Conservation (phyloP, 2,329 filamentous ascomycete genomes). For the Esteya vermicola region DNA sequence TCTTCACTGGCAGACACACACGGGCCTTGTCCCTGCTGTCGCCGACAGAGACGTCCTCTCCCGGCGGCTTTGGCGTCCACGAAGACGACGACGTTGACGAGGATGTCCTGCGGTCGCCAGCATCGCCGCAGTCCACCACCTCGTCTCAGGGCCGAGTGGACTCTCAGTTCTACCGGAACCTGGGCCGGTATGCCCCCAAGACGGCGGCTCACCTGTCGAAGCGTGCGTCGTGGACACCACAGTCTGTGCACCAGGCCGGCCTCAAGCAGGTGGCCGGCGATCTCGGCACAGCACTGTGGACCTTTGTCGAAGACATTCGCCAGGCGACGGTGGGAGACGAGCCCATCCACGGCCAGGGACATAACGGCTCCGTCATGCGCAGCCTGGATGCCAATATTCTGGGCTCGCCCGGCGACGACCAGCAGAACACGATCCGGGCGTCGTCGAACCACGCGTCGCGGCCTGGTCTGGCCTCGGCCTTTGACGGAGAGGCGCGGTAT, state of each 20-base stretch:
- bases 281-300: conserved; percentile 79
- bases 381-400: conserved; percentile 20
- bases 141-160: no score
- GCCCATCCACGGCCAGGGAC: conserved; percentile 49
- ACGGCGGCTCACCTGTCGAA: conserved; percentile 29
- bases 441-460: conserved; percentile 20
- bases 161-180: conserved; percentile 15
- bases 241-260: conserved; percentile 28
- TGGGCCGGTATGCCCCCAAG: conserved; percentile 16
- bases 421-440: conserved; percentile 32
- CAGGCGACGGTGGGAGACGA: conserved; percentile 96
- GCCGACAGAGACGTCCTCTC: conserved; percentile 31
- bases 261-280: conserved; percentile 77
- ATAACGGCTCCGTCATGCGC: conserved; percentile 12
- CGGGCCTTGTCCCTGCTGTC: conserved; percentile 68
- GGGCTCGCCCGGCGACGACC: conserved; percentile 8
- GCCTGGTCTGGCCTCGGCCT: conserved; percentile 26
- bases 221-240: conserved; percentile 46
- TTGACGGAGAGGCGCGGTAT: conserved; percentile 18
- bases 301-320: conserved; percentile 86
- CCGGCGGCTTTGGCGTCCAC: conserved; percentile 26
- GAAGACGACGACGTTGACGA: conserved; percentile 28
- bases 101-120: conserved; percentile 19
- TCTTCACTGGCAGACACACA: conserved; percentile 54
- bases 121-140: no score